A percentile compares a stretch with the other conserved stretches of the same genome.
Conservation (phyloP, 805 yeast genomes). For the Yamadazyma philogaea region DNA sequence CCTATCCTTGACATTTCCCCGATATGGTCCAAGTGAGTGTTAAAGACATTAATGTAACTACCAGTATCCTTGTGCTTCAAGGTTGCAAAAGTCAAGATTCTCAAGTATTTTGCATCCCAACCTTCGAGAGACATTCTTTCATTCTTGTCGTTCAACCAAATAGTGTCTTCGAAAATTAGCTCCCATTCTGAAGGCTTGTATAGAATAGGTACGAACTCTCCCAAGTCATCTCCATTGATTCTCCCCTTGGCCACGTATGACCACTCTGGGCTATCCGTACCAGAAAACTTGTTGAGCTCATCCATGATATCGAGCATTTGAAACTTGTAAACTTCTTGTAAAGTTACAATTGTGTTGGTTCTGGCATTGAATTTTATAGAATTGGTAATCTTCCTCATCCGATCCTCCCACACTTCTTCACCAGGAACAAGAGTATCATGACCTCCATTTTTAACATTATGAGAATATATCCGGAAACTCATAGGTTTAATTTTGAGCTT, state of each 20-base stretch:
- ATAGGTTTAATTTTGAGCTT: slow-evolving; percentile 14
- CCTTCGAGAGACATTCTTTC: slow-evolving; percentile 31
- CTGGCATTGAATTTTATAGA: slow-evolving; percentile 26
- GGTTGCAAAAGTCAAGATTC: slow-evolving; percentile 33
- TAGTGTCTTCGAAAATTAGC: slow-evolving; percentile 24
- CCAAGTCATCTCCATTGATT: slow-evolving; percentile 24
- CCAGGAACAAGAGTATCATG: slow-evolving; percentile 21
- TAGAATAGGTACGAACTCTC: slow-evolving; percentile 34
- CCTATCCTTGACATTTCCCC: slow-evolving; percentile 29
- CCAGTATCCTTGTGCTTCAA: slow-evolving; percentile 26
- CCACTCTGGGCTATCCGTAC: slow-evolving; percentile 23
- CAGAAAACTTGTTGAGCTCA: slow-evolving; percentile 21
- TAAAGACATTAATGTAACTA: slow-evolving; percentile 28
- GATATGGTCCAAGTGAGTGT: slow-evolving; percentile 39
- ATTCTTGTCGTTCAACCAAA: slow-evolving; percentile 36
- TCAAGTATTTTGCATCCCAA: slow-evolving; percentile 37
- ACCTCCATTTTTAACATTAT: slow-evolving; percentile 33
- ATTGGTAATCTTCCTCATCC: slow-evolving; percentile 18
- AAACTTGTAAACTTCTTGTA: slow-evolving; percentile 37
- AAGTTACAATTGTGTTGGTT: slow-evolving; percentile 32
- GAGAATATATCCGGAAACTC: slow-evolving; percentile 33
- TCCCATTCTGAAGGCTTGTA: slow-evolving; percentile 29
- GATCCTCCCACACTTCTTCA: slow-evolving; percentile 25
- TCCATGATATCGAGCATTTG: slow-evolving; percentile 32
- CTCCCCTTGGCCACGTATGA: slow-evolving; percentile 31